Evolutionary conservation across 306 rosid genomes (phyloP), one percentile per base, ranked within the genome.

Genomic region (Acmispon strigosus): DNA sequence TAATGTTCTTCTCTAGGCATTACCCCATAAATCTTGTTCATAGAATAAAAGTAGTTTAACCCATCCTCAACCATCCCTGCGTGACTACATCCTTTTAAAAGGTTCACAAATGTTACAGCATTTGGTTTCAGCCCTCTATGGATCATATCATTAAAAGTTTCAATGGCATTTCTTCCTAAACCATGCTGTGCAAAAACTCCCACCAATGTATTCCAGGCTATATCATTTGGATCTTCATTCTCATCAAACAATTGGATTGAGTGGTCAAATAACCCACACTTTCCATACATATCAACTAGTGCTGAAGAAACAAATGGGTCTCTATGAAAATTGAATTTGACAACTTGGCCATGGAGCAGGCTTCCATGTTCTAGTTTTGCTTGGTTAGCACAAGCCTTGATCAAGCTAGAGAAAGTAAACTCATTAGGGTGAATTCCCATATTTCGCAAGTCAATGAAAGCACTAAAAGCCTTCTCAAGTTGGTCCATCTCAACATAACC

Each of bases 231-330:
- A 13, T 45, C 65, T 68, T 51, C 78, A 4, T 72, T 75, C 77
- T 75, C 84, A 37, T 74, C 32, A 67, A 88, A 81, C 37, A 77
- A 68, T 54, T 69, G 74, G 51, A 75, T 34, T 58, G 92, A 85
- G 49, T 63, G 42, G 57, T 87, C 84, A 61, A 81, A 69, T 65
- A 85, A 66, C 37, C 89, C 88, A 10, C 89, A 76, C 54, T 87
- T 85, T 24, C 88, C 88, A 66, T 85, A 87, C 92, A 87, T 87
- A 54, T 85, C 88, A 47, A 85, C 69, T 57, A 85, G 83, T 49
- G 70, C 54, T 47, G 86, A 79, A 48, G 76, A 73, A 63, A 87
- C 81, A 76, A 62, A 87, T 56, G 80, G 76, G 44, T 87, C 85
- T 16, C 53, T 50, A n/a, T 34, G 82, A 50, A 85, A 68, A 75